These are phyloP conservation scores for Starmerella sp. DNA, from an alignment of 805 yeast genomes.

Conservation along the genomic window DNA sequence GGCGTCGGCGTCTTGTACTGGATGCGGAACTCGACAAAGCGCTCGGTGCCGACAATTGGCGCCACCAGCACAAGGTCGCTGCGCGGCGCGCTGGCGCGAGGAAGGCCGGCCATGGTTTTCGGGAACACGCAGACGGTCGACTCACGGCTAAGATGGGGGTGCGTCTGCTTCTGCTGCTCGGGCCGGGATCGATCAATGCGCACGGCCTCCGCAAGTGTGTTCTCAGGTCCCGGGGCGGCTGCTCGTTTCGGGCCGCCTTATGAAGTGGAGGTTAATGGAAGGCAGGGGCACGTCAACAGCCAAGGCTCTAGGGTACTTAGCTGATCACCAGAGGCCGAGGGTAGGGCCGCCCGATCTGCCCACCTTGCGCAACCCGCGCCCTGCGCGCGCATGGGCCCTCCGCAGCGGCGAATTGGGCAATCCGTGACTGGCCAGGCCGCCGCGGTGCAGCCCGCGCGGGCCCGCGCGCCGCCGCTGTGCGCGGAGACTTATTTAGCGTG, in stretches of 20 bases:
- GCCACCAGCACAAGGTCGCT: constrained; percentile 8
- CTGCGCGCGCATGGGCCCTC: neutral
- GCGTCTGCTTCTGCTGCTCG: neutral
- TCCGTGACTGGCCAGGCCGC: neutral
- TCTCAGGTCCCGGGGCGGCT: no score
- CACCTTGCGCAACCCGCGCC: neutral
- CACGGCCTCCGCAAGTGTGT: neutral
- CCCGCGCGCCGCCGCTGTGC: no score
- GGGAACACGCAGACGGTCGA: neutral
- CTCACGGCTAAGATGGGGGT: neutral
- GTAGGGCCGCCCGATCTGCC: neutral
- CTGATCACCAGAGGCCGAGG: neutral
- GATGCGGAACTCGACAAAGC: constrained; percentile 11
- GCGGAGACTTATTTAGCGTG: no score
- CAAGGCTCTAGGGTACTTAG: neutral
- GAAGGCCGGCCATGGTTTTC: neutral
- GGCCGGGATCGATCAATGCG: neutral
- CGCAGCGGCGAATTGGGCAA: neutral
- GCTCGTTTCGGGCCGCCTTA: neutral
- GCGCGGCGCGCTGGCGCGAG: neutral
- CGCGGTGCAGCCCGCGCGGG: no score
- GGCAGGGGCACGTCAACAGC: neutral
- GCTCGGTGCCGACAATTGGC: constrained; percentile 7
- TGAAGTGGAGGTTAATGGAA: neutral
- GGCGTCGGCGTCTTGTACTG: neutral